Percentiles rank a stretch among this genome's conserved stretches.
Conservation (phyloP, 805 yeast genomes). For the Metschnikowia matae region DNA sequence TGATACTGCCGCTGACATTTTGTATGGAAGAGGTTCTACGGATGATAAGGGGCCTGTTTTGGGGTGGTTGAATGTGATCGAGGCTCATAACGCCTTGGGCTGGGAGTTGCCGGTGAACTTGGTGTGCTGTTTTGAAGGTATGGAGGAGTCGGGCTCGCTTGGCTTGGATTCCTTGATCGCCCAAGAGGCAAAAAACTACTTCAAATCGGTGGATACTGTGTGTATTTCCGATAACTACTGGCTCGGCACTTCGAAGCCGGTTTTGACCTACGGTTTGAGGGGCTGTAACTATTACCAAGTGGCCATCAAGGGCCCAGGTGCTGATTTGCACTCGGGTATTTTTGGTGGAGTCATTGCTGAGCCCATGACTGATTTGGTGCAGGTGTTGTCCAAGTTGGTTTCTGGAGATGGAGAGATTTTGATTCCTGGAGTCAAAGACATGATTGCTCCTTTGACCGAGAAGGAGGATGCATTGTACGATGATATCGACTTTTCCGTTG, state of each 20-base stretch:
- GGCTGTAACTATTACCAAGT: conserved; percentile 94
- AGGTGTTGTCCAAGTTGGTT: conserved; percentile 73
- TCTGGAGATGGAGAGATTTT: conserved; percentile 76
- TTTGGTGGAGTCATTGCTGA: conserved; percentile 97
- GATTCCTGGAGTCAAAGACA: conserved; percentile 85
- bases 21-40: conserved; percentile 91
- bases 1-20: conserved; percentile 57
- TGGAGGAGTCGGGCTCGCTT: conserved; percentile 97
- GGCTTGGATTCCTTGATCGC: conserved; percentile 85
- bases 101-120: conserved; percentile 91
- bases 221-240: conserved; percentile 97
- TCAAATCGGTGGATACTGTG: conserved; percentile 87
- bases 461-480: conserved; percentile 78
- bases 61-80: conserved; percentile 91
- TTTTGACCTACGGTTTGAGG: conserved; percentile 93
- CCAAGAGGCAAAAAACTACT: conserved; percentile 72
- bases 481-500: conserved; percentile 76
- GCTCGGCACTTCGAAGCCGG: conserved; percentile 97
- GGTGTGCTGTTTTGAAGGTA: conserved; percentile 93
- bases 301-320: conserved; percentile 82
- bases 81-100: conserved; percentile 84
- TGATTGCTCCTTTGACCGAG: conserved; percentile 91
- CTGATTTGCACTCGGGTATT: conserved; percentile 95
- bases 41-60: conserved; percentile 98
- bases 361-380: conserved; percentile 91